Evolutionary conservation across 2,329 filamentous ascomycete species (phyloP).

Genomic region (Fusarium austroafricanum): DNA sequence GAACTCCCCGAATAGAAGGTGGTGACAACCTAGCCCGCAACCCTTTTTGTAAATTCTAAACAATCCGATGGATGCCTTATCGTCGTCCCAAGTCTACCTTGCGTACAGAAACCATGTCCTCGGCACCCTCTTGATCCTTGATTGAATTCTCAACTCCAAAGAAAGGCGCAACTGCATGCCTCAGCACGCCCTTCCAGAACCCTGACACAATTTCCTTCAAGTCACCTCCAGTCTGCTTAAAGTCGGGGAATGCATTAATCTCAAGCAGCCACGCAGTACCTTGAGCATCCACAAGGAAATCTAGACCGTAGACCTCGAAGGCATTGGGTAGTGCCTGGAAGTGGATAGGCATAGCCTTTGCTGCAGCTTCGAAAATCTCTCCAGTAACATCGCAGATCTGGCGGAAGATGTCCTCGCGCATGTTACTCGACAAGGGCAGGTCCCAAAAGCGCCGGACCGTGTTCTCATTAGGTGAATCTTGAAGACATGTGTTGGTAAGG

Average conservation of each 20-base stretch:
- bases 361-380: conserved; percentile 88
- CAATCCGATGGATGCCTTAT: conserved; percentile 7
- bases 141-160: conserved; percentile 59
- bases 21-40: neutral
- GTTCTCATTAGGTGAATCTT: conserved; percentile 69
- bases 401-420: conserved; percentile 73
- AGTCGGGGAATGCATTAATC: conserved; percentile 96
- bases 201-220: conserved; percentile 77
- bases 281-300: conserved; percentile 81
- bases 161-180: conserved; percentile 74
- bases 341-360: conserved; percentile 84
- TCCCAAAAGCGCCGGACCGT: conserved; percentile 82
- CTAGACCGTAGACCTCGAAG: conserved; percentile 92
- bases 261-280: conserved; percentile 83
- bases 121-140: conserved; percentile 46
- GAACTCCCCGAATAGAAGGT: conserved; percentile 4
- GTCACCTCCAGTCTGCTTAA: conserved; percentile 89
- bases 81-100: conserved; percentile 65
- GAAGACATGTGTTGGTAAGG: conserved; percentile 95
- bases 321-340: conserved; percentile 90
- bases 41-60: neutral
- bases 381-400: conserved; percentile 81
- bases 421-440: conserved; percentile 60
- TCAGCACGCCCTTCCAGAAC: conserved; percentile 80
- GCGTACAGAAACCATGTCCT: conserved; percentile 64